Conservation (phyloP, 495 filamentous ascomycete genomes). For the Trypethelium eluteriae region DNA sequence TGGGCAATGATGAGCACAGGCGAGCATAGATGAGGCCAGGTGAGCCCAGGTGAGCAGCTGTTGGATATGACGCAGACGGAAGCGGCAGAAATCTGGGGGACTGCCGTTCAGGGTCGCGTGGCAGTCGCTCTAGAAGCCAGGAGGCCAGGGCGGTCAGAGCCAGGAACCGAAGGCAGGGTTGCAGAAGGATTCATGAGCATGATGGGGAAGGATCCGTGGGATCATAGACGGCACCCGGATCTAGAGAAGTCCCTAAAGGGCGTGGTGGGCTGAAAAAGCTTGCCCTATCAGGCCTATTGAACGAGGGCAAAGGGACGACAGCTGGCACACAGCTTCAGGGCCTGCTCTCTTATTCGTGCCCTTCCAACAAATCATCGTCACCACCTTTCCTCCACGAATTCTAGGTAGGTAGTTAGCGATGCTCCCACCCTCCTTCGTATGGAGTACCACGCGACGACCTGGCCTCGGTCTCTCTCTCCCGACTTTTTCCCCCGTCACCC, state of each 20-base stretch:
- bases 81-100: neutral
- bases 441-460: neutral
- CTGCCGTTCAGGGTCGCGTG: neutral
- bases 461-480: neutral
- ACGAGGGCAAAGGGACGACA: neutral
- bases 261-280: too few species aligned
- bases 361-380: conserved; percentile 1
- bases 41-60: neutral
- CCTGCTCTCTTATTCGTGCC: neutral
- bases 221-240: neutral
- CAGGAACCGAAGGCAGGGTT: neutral
- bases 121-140: neutral
- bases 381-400: neutral
- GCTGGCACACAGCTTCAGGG: neutral
- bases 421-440: too few species aligned
- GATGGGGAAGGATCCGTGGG: neutral
- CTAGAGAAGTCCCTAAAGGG: neutral
- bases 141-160: conserved; percentile 4
- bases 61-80: conserved; percentile 8
- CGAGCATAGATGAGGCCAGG: too few species aligned
- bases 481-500: too few species aligned
- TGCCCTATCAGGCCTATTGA: neutral
- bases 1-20: neutral
- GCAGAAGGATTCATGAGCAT: neutral
- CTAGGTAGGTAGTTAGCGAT: neutral